A percentile compares a stretch with the other conserved stretches of the same genome.
These are phyloP conservation scores for Ulota crispa DNA, from an alignment of 225 moss, liverwort and hornwort genomes.

Conservation along the genomic window DNA sequence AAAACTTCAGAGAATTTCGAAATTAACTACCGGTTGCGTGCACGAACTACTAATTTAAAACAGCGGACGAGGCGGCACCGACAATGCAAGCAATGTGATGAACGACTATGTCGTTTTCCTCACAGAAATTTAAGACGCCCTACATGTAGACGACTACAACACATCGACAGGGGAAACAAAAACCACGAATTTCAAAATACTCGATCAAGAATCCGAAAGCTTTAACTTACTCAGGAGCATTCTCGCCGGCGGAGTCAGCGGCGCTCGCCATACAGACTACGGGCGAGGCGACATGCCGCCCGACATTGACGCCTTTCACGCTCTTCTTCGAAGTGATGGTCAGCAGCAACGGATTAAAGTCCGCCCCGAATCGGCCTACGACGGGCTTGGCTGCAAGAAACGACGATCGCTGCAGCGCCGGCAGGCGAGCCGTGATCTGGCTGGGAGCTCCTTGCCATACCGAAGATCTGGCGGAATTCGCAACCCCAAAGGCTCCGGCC, in stretches of 20 bases:
- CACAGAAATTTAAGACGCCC: not conserved
- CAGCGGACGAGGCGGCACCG: not conserved
- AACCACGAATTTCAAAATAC: not conserved
- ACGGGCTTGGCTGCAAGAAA: conserved; percentile 45
- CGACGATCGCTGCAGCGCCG: conserved; percentile 43
- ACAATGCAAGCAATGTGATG: not conserved
- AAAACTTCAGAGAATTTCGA: not conserved
- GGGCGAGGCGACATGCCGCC: conserved; percentile 27
- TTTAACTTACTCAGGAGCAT: conserved; percentile 48
- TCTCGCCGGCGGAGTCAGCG: conserved; percentile 47
- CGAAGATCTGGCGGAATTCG: conserved; percentile 21
- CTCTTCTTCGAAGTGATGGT: not conserved
- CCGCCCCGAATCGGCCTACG: conserved; percentile 11
- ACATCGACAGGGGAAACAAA: not conserved
- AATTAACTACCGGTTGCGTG: not conserved
- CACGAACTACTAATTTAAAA: not conserved
- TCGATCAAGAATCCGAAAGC: conserved; percentile 19
- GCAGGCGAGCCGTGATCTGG: conserved; percentile 51
- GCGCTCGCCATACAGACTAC: conserved; percentile 59
- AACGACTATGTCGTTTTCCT: not conserved
- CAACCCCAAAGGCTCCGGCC: conserved; percentile 21
- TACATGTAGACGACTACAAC: not conserved
- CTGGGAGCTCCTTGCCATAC: conserved; percentile 23
- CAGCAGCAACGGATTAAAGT: conserved; percentile 24
- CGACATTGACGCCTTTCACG: conserved; percentile 20